These are phyloP conservation scores for Raphidocelis subcapitata DNA, from an alignment of 139 green algal species.

Conservation along the genomic window DNA sequence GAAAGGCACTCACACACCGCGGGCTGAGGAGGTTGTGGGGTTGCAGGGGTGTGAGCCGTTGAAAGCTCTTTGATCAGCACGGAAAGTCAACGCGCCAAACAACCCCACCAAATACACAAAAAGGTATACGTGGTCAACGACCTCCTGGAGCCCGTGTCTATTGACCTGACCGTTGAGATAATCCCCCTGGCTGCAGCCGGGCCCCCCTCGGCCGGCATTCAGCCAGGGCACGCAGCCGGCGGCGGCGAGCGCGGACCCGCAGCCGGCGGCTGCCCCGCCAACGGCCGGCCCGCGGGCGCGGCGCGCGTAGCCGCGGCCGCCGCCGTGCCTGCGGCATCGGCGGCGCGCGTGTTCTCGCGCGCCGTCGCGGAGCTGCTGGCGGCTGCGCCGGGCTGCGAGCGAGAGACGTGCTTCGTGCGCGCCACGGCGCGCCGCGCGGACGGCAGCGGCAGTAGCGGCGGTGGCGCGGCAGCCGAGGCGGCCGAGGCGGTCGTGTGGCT, in stretches of 20 bases:
- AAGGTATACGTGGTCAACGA: conserved; percentile 27
- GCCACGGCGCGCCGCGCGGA: too few relatives aligned
- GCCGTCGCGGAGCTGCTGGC: conserved; percentile 7
- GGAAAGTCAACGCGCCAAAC: not conserved
- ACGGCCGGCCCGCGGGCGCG: not conserved
- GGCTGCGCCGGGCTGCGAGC: conserved; percentile 9
- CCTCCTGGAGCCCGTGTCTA: not conserved
- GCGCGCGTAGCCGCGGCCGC: not conserved
- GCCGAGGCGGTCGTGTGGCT: not conserved
- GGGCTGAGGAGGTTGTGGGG: not conserved
- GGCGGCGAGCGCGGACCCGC: not conserved
- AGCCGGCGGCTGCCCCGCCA: not conserved
- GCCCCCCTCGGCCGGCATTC: not conserved
- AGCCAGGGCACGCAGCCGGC: not conserved
- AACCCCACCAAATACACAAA: not conserved
- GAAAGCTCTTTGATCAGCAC: not conserved
- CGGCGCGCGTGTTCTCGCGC: conserved; percentile 1
- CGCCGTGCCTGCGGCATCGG: not conserved
- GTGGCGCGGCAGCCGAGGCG: not conserved
- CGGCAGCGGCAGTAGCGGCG: not conserved
- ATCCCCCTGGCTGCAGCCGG: conserved; percentile 13
- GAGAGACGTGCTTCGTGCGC: conserved; percentile 11
- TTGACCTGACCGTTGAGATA: conserved; percentile 2
- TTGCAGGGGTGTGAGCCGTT: not conserved
- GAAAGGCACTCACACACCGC: not conserved